These are phyloP conservation scores for Fusarium anthophilum DNA, from an alignment of 2,329 filamentous ascomycete genomes.

Conservation along the genomic window DNA sequence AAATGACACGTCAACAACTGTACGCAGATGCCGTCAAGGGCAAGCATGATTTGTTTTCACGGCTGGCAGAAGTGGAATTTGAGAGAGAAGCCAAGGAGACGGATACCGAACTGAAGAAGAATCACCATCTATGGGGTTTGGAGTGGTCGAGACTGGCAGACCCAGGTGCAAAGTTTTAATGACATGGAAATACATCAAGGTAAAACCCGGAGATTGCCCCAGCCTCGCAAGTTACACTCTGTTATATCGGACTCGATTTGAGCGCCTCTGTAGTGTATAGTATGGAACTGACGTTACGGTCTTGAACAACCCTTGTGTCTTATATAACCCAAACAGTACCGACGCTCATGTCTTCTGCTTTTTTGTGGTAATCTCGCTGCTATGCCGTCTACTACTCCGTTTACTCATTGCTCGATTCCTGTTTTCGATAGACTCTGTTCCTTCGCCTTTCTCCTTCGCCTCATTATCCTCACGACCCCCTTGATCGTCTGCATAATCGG, in stretches of 20 bases:
- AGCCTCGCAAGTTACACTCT: not conserved
- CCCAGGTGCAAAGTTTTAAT: constrained; percentile 34
- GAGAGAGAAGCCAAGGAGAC: constrained; percentile 31
- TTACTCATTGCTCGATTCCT: constrained; percentile 27
- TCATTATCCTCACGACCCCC: constrained; percentile 39
- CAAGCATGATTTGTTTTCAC: constrained; percentile 37
- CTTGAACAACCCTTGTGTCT: not conserved
- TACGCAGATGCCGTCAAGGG: constrained; percentile 43
- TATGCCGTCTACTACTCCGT: constrained; percentile 31
- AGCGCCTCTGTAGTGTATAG: not conserved
- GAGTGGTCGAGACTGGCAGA: constrained; percentile 49
- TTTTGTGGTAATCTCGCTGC: constrained; percentile 35
- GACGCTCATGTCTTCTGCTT: constrained; percentile 36
- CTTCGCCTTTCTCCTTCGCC: constrained; percentile 18
- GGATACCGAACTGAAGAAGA: constrained; percentile 19
- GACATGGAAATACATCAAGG: not conserved
- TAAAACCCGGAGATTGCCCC: not conserved
- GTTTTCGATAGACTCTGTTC: constrained; percentile 17
- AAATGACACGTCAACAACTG: constrained; percentile 39
- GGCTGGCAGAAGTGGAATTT: constrained; percentile 45
- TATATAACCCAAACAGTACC: not conserved
- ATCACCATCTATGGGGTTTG: constrained; percentile 45
- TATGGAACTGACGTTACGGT: not conserved
- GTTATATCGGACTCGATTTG: not conserved
- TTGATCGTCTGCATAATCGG: constrained; percentile 43